Conservation (phyloP, 2,329 filamentous ascomycete genomes). For the Drechslerella stenobrocha region DNA sequence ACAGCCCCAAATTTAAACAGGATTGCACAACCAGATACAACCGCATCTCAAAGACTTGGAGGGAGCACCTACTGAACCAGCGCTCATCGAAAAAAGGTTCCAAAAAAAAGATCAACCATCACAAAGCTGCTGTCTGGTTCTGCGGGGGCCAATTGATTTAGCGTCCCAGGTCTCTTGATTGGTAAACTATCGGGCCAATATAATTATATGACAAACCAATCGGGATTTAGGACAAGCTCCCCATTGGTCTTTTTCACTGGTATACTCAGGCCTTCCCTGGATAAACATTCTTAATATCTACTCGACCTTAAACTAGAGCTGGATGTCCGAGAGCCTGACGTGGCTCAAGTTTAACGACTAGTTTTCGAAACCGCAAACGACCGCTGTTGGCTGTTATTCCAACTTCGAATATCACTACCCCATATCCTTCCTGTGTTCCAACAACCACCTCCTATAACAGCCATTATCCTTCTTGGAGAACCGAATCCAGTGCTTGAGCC, state of each 20-base stretch:
- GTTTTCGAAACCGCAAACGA: too few relatives aligned
- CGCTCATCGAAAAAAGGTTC: not conserved
- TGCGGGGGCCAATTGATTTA: not conserved
- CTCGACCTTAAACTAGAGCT: not conserved
- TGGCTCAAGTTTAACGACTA: too few relatives aligned
- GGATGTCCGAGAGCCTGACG: too few relatives aligned
- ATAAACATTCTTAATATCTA: not conserved
- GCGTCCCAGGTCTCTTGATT: not conserved
- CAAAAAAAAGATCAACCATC: not conserved
- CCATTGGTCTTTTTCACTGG: not conserved
- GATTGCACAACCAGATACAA: not conserved
- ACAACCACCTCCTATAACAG: too few relatives aligned
- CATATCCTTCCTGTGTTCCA: not conserved
- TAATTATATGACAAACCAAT: slow-evolving; percentile 3
- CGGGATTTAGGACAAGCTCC: not conserved
- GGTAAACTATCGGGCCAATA: not conserved
- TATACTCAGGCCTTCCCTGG: not conserved
- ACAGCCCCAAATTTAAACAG: not conserved
- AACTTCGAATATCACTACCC: not conserved
- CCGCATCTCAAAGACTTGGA: not conserved
- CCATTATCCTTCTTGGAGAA: not conserved
- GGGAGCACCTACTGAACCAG: not conserved
- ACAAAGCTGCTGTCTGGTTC: too few relatives aligned
- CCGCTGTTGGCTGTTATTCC: not conserved
- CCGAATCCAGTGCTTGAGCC: too few relatives aligned